Base-by-base conservation (phyloP, 306 rosid genomes). In the Elaeagnus macrophylla region DNA sequence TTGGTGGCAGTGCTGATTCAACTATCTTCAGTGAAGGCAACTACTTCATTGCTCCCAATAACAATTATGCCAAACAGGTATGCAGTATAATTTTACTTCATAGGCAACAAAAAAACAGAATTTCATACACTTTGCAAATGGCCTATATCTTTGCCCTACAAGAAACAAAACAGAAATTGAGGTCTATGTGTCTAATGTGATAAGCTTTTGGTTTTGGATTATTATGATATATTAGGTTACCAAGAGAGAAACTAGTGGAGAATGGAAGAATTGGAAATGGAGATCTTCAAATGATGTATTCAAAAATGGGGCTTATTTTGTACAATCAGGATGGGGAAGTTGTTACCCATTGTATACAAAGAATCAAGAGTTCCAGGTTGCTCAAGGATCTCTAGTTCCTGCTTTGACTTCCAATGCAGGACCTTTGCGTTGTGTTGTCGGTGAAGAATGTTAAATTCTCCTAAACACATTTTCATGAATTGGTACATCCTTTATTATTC, bases 321-420 rank as follows among this genome's bases (percentile, higher is more conserved):
- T 90, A 47, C 91, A 75, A 48, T 90, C 95, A n/a, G 95, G 95
- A 2, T 78, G 82, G 80, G 97, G 97, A 78, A 81, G 75, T 46
- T 81, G 88, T 66, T 65, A 64, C 20, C 97, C 97, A 10, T 16
- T 69, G 38, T 86, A 90, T 66, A 56, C 79, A 19, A 44, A 17
- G 25, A 8, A 77, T 60, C 97, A 86, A 56, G 71, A 73, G 36
- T 83, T 86, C 54, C 40, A 46, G 18, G 88, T 78, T 54, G 80
- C 78, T 66, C 69, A 74, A 6, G 97, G 84, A 0, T 50, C 63
- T 47, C 42, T 57, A 72, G 97, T 78, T 51, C 94, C 91, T 7
- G 73, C 79, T 56, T 61, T 90, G 48, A 90, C 97, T 61, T 70
- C 78, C 55, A 57, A 38, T 56, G 81, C 94, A 2, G 94, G 95